Evolutionary conservation across 352 stramenopile species (phyloP).

Genomic region (Globisporangium megalacanthum): DNA sequence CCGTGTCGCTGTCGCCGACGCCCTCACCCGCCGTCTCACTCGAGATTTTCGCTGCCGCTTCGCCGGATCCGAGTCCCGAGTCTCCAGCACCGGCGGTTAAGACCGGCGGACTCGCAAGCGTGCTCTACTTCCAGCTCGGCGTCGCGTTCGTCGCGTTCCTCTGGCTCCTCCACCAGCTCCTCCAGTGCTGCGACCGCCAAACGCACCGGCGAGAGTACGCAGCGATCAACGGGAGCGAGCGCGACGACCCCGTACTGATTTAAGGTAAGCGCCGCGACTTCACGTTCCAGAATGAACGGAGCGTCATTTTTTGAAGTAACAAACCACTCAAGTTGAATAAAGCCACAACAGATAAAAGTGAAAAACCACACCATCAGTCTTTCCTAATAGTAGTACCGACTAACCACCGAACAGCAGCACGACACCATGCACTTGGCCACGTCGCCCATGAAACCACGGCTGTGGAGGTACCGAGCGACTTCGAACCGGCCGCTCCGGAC

Average conservation of each 20-base stretch:
- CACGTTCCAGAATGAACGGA: too few relatives aligned
- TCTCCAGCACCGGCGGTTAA: too few relatives aligned
- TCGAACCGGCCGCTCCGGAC: slow-evolving; percentile 9
- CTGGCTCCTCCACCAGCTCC: too few relatives aligned
- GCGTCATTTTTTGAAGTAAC: too few relatives aligned
- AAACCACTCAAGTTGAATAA: slow-evolving; percentile 1
- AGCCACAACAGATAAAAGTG: neutral
- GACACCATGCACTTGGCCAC: slow-evolving; percentile 10
- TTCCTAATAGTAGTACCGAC: slow-evolving; percentile 2
- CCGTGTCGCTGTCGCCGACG: too few relatives aligned
- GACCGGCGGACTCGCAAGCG: too few relatives aligned
- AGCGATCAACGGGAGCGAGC: neutral
- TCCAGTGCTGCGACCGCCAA: slow-evolving; percentile 4
- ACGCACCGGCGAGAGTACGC: neutral
- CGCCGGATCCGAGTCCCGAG: too few relatives aligned
- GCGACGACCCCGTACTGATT: slow-evolving; percentile 2
- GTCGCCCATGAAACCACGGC: slow-evolving; percentile 11
- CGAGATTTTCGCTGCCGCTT: too few relatives aligned
- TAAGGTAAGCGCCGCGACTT: neutral
- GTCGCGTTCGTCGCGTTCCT: neutral
- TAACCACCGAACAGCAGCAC: slow-evolving; percentile 9
- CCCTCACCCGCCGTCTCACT: too few relatives aligned
- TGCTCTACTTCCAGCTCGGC: neutral
- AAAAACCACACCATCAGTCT: neutral
- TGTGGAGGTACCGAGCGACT: slow-evolving; percentile 10